Evolutionary conservation across 2,329 filamentous ascomycete genomes (phyloP), one percentile per base, ranked within the genome.

Genomic region (Diaporthe vaccinii): DNA sequence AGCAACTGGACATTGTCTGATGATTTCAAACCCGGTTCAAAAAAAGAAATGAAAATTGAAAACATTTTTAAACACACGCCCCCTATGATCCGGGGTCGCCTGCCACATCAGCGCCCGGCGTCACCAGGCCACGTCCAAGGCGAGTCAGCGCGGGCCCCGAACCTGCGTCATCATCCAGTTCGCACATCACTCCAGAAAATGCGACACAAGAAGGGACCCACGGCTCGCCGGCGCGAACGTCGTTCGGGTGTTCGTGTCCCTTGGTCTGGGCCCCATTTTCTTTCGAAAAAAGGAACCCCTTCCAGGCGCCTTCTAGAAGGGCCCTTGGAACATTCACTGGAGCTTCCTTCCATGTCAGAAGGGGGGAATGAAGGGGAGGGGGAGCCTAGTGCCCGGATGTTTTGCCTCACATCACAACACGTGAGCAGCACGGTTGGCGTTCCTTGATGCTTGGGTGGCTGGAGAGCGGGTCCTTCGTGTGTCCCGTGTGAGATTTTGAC

Each of bases 281-380:
- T 10, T 61, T 70, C 58, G 4, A 57, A 28, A 62, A 28, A 28
- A 62, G 20, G 25, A 14, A 4, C 41, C 39, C 57, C 49, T 65
- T 62, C 58, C 68, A 55, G 22, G 28, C 36, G 49, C 49, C 59
- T 75, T 75, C 74, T 75, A 74, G 74, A 75, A 75, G 55, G 46
- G n/a, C 39, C 31, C 22, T 57, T 65, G 74, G 71, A 75, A 75
- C 46, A 51, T 70, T 70, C 41, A 22, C 31, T 72, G 41, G 57
- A 49, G 28, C 57, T 41, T 61, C 44, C 57, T 72, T 36, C 41
- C 55, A 72, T 72, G 69, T 72, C 51, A 53, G 31, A 31, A 17
- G n/a, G 25, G 57, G 28, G 9, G 31, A 3, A 17, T 20, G 25
- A 31, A 9, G 53, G 17, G 5, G 58, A 14, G 58, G n/a, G n/a